Evolutionary conservation across 495 filamentous ascomycete species (phyloP).

Genomic region (Penicillium lagena): DNA sequence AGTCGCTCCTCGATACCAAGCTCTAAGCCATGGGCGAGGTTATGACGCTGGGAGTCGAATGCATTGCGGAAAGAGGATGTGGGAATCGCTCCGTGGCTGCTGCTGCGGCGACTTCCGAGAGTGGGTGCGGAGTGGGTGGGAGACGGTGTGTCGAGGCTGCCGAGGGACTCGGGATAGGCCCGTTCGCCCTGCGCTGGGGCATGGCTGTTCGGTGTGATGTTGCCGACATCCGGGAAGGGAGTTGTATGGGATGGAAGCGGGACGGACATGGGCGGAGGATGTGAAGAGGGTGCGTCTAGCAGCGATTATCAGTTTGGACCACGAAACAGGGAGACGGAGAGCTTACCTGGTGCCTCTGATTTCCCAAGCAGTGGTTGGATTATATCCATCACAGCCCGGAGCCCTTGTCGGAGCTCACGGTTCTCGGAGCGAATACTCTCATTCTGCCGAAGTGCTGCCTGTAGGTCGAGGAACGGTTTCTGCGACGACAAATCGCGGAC

Average conservation of each 20-base stretch:
- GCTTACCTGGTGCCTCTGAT: constrained; percentile 22
- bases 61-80: constrained; percentile 24
- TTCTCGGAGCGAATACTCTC: constrained; percentile 66
- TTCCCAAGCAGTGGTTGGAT: constrained; percentile 55
- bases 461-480: constrained; percentile 74
- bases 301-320: constrained; percentile 2
- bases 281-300: constrained; percentile 9
- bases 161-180: constrained; percentile 25
- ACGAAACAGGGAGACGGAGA: neutral
- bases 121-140: constrained; percentile 28
- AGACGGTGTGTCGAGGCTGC: constrained; percentile 29
- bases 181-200: constrained; percentile 11
- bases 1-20: constrained; percentile 53
- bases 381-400: constrained; percentile 54
- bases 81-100: constrained; percentile 12
- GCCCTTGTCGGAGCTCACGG: constrained; percentile 54
- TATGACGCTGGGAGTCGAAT: constrained; percentile 48
- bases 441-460: constrained; percentile 61
- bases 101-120: constrained; percentile 22
- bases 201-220: constrained; percentile 12
- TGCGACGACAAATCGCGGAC: constrained; percentile 66
- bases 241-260: constrained; percentile 17
- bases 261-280: constrained; percentile 10
- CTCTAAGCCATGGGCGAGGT: constrained; percentile 49
- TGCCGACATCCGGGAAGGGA: constrained; percentile 19